Conservation (phyloP, 2,329 filamentous ascomycete species). For the Colletotrichum destructivum region DNA sequence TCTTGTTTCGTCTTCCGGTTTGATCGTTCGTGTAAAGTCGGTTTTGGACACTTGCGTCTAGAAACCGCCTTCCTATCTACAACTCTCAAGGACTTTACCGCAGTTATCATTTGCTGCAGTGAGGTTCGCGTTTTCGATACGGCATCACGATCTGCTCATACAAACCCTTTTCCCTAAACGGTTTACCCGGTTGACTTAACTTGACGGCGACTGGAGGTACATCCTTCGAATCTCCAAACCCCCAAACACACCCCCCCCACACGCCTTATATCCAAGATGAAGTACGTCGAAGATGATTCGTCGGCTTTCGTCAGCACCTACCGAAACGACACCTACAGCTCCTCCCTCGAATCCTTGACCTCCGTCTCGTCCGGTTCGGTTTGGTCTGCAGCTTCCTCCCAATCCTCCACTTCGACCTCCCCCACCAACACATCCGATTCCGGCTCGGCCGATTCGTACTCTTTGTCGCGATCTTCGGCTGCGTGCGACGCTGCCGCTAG, state of each 20-base stretch:
- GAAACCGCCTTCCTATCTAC: constrained; percentile 58
- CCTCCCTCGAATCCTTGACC: constrained; percentile 80
- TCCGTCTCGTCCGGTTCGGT: constrained; percentile 84
- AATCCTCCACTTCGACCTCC: constrained; percentile 79
- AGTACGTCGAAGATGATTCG: constrained; percentile 67
- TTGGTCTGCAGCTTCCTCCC: constrained; percentile 81
- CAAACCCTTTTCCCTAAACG: constrained; percentile 43
- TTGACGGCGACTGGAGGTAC: constrained; percentile 54
- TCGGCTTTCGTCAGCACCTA: constrained; percentile 65
- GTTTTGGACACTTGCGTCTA: constrained; percentile 61
- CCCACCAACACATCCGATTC: constrained; percentile 73
- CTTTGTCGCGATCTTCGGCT: constrained; percentile 53
- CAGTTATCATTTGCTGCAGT: constrained; percentile 56
- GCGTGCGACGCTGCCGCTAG: constrained; percentile 50
- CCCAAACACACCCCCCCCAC: constrained; percentile 9
- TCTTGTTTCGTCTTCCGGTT: constrained; percentile 73
- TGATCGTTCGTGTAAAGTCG: constrained; percentile 69
- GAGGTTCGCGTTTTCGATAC: constrained; percentile 55
- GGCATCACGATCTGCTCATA: constrained; percentile 51
- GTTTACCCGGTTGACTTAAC: constrained; percentile 52
- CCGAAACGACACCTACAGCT: constrained; percentile 75
- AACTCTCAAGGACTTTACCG: constrained; percentile 58
- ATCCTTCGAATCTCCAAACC: constrained; percentile 41
- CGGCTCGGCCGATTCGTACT: constrained; percentile 63
- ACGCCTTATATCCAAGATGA: constrained; percentile 66